These are phyloP conservation scores for Herpotrichia juniperi DNA, from an alignment of 2,329 filamentous ascomycete genomes.

Conservation along the genomic window DNA sequence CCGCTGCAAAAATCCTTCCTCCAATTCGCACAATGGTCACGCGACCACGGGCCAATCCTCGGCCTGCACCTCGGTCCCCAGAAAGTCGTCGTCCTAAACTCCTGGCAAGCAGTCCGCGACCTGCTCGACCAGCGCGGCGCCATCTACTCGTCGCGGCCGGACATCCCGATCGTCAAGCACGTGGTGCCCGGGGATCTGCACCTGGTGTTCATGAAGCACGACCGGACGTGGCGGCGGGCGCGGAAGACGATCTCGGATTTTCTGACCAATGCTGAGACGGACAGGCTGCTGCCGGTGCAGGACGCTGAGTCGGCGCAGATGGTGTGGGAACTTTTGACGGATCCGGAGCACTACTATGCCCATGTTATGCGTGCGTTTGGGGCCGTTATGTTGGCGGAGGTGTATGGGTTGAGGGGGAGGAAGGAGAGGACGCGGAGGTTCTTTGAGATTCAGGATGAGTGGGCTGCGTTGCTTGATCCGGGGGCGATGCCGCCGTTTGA, in stretches of 20 bases:
- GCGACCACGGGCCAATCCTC: slow-evolving; percentile 10
- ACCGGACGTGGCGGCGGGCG: slow-evolving; percentile 9
- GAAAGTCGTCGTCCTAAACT: slow-evolving; percentile 10
- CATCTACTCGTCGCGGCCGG: slow-evolving; percentile 12
- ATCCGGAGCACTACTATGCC: too few relatives aligned
- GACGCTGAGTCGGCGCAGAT: too few relatives aligned
- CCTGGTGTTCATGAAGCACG: slow-evolving; percentile 6
- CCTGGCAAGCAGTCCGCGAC: slow-evolving; percentile 9
- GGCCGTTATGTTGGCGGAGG: too few relatives aligned
- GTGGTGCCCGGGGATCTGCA: not conserved
- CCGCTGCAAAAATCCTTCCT: slow-evolving; percentile 6
- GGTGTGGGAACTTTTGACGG: too few relatives aligned
- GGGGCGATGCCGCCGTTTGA: too few relatives aligned
- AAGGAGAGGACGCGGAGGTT: too few relatives aligned
- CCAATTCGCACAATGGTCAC: slow-evolving; percentile 8
- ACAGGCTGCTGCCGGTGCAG: too few relatives aligned
- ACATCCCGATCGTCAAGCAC: not conserved
- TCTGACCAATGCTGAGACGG: not conserved
- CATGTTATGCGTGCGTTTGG: too few relatives aligned
- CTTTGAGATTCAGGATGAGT: too few relatives aligned
- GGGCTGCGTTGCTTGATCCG: too few relatives aligned
- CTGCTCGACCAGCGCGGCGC: slow-evolving; percentile 9
- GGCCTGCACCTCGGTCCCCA: slow-evolving; percentile 9
- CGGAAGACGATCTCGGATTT: slow-evolving; percentile 9
- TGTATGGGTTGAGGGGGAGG: too few relatives aligned